Percentiles rank a stretch among this genome's conserved stretches.
phyloP scores from a whole-genome alignment of 768 basidiomycete genomes.

The Mycena rebaudengoi region DNA sequence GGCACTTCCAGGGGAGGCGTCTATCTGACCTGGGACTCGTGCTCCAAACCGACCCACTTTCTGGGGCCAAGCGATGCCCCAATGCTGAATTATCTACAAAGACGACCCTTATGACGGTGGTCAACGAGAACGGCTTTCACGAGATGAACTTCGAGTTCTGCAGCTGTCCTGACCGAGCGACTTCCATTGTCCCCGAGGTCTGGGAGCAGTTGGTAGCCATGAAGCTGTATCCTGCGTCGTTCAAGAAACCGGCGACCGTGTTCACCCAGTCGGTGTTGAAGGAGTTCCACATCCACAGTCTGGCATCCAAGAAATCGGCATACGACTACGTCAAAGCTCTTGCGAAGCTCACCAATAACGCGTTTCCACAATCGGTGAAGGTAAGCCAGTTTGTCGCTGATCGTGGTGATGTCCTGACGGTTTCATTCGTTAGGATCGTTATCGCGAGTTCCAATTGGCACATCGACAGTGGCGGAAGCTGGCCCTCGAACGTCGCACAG shows the following conservation, averaged over 20 bases:
- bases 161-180: background rate
- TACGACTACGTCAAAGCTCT: constrained; percentile 38
- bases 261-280: constrained; percentile 25
- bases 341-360: constrained; percentile 28
- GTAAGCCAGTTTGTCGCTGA: background rate
- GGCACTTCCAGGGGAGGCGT: too few relatives aligned
- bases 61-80: background rate
- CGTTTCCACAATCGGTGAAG: constrained; percentile 25
- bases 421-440: constrained; percentile 34
- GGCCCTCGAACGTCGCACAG: constrained; percentile 19
- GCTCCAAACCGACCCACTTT: background rate
- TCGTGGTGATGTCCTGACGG: too few relatives aligned
- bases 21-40: too few relatives aligned
- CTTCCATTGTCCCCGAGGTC: background rate
- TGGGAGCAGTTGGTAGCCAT: background rate
- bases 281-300: constrained; percentile 36
- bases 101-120: background rate
- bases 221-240: constrained; percentile 22
- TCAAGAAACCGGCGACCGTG: constrained; percentile 16
- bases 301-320: constrained; percentile 38
- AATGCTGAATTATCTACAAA: too few relatives aligned
- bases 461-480: constrained; percentile 34
- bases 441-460: constrained; percentile 29
- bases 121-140: background rate
- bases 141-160: background rate